A percentile compares a stretch with the other conserved stretches of the same genome.
phyloP scores from a whole-genome alignment of 2,329 filamentous ascomycete genomes.

The Paracorniculantispora psalliotae region DNA sequence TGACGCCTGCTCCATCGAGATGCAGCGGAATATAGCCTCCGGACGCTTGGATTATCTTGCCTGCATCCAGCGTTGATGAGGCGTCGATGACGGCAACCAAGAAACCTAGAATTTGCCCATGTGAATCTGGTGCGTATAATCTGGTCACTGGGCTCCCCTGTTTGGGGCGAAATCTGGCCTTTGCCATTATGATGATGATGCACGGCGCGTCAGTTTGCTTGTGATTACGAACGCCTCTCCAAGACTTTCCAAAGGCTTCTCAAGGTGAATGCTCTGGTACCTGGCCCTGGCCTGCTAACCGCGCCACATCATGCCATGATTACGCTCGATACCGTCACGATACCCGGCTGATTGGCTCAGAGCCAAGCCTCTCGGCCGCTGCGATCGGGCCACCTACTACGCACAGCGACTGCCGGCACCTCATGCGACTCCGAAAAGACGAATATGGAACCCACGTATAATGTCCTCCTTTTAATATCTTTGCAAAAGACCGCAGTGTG shows the following conservation, averaged over 20 bases:
- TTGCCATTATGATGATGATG: neutral
- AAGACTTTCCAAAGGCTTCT: too few species aligned
- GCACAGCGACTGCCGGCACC: neutral
- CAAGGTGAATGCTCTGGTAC: neutral
- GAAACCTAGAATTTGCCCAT: neutral
- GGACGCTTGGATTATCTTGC: neutral
- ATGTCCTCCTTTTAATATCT: too few species aligned
- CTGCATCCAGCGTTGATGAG: neutral
- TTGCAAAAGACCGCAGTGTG: neutral
- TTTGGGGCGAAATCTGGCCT: neutral
- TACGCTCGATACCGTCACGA: neutral
- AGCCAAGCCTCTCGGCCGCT: neutral
- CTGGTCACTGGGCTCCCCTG: neutral
- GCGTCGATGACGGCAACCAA: conserved; percentile 1
- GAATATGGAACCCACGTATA: neutral
- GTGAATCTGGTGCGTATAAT: neutral
- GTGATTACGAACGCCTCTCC: too few species aligned
- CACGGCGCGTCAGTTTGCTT: neutral
- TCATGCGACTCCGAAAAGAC: neutral
- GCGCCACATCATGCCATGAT: neutral
- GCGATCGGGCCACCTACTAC: neutral
- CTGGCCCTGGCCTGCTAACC: neutral
- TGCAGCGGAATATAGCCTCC: conserved; percentile 13
- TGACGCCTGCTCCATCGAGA: conserved; percentile 11
- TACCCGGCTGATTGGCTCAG: neutral